Conservation (phyloP, 2,329 filamentous ascomycete species). For the Trichoderma koningiopsis region DNA sequence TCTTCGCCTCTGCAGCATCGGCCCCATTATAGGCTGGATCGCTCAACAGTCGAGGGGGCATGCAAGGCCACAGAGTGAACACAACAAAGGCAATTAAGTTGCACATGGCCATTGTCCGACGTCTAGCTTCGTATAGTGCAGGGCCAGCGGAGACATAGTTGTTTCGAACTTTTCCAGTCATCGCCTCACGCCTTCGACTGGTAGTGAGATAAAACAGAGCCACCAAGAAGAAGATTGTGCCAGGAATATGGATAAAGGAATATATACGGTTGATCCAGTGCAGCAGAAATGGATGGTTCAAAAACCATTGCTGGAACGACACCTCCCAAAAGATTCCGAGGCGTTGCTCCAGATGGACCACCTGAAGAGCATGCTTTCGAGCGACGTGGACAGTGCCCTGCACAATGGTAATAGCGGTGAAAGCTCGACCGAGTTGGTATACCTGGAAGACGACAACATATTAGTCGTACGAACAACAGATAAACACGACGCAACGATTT, state of each 20-base stretch:
- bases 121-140: constrained; percentile 56
- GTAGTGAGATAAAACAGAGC: constrained; percentile 72
- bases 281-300: constrained; percentile 57
- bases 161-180: constrained; percentile 33
- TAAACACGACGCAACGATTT: not conserved
- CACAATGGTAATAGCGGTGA: constrained; percentile 69
- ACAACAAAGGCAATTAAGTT: constrained; percentile 63
- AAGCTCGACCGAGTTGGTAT: constrained; percentile 73
- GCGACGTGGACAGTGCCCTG: constrained; percentile 69
- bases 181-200: constrained; percentile 52
- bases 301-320: constrained; percentile 57
- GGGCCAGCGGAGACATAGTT: constrained; percentile 44
- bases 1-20: constrained; percentile 60
- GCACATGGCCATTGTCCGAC: constrained; percentile 63
- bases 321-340: constrained; percentile 68
- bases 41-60: constrained; percentile 63
- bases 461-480: not conserved
- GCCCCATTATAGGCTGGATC: constrained; percentile 57
- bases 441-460: constrained; percentile 49
- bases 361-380: constrained; percentile 66
- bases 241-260: constrained; percentile 77
- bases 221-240: constrained; percentile 67
- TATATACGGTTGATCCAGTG: constrained; percentile 72
- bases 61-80: constrained; percentile 66
- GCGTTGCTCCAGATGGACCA: constrained; percentile 66